A percentile compares a stretch with the other conserved stretches of the same genome.
phyloP scores from a whole-genome alignment of 495 filamentous ascomycete genomes.

The Antarctomyces pellizariae region DNA sequence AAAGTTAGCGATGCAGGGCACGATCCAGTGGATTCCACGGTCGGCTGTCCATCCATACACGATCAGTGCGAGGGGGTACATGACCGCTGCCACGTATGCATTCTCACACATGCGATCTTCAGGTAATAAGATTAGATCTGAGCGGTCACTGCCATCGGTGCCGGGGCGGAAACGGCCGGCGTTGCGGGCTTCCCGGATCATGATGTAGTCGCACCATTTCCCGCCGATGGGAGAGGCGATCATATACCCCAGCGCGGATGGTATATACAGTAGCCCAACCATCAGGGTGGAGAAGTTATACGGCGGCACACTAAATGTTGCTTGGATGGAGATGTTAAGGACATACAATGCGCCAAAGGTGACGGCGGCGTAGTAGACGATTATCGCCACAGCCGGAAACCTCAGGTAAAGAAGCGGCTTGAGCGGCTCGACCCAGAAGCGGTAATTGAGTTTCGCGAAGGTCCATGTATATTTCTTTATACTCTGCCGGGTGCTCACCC shows the following conservation, averaged over 20 bases:
- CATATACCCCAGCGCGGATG: conserved; percentile 58
- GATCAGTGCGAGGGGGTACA: conserved; percentile 49
- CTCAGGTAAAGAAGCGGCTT: conserved; percentile 55
- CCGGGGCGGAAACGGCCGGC: conserved; percentile 55
- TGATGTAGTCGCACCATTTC: conserved; percentile 72
- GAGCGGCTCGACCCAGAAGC: conserved; percentile 58
- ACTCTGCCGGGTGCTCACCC: conserved; percentile 39
- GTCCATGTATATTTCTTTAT: conserved; percentile 28
- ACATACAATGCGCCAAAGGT: conserved; percentile 68
- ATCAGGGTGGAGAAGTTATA: conserved; percentile 56
- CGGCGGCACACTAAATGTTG: conserved; percentile 45
- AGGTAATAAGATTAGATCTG: conserved; percentile 45
- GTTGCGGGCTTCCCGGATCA: conserved; percentile 55
- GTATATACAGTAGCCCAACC: conserved; percentile 64
- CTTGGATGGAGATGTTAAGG: conserved; percentile 66
- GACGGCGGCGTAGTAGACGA: conserved; percentile 61
- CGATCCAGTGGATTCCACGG: conserved; percentile 19
- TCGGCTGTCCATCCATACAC: conserved; percentile 33
- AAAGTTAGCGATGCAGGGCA: conserved; percentile 51
- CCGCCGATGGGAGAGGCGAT: conserved; percentile 52
- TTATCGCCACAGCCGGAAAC: conserved; percentile 57
- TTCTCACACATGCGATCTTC: conserved; percentile 87
- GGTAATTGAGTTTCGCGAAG: conserved; percentile 30
- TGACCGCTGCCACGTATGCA: conserved; percentile 52
- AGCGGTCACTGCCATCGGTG: conserved; percentile 35